A percentile compares a stretch with the other conserved stretches of the same genome.
These are phyloP conservation scores for Neurospora sp. DNA, from an alignment of 495 filamentous ascomycete species.

Conservation along the genomic window DNA sequence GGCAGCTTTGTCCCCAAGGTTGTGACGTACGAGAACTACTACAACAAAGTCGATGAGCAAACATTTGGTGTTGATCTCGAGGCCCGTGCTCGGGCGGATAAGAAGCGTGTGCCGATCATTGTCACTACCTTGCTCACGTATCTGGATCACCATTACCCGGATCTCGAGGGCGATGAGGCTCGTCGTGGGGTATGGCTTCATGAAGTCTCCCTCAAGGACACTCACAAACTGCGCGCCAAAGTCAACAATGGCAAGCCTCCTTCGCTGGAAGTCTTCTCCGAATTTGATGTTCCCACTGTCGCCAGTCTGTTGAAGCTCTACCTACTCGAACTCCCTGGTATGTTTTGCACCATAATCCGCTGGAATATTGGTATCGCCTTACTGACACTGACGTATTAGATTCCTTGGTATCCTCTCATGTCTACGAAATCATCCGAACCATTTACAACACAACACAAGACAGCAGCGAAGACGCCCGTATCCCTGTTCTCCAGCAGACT, in stretches of 20 bases:
- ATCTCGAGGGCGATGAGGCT: slow-evolving; percentile 94
- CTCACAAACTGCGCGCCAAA: slow-evolving; percentile 69
- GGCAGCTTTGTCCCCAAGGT: slow-evolving; percentile 85
- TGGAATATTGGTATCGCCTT: background rate
- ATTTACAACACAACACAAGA: slow-evolving; percentile 84
- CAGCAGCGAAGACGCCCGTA: slow-evolving; percentile 53
- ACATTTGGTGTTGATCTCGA: slow-evolving; percentile 97
- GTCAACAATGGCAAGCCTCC: slow-evolving; percentile 86
- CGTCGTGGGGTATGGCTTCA: slow-evolving; percentile 87
- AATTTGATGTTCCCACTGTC: slow-evolving; percentile 87
- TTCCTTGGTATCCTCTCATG: slow-evolving; percentile 93
- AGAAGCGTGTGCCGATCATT: slow-evolving; percentile 88
- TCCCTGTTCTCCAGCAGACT: slow-evolving; percentile 91
- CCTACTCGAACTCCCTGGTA: slow-evolving; percentile 89
- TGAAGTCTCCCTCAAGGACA: slow-evolving; percentile 77
- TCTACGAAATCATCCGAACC: slow-evolving; percentile 97
- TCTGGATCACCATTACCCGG: slow-evolving; percentile 91
- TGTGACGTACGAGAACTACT: slow-evolving; percentile 97
- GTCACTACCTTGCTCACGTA: slow-evolving; percentile 90
- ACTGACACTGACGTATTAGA: slow-evolving; percentile 41
- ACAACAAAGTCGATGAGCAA: slow-evolving; percentile 95
- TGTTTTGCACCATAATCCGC: slow-evolving; percentile 13
- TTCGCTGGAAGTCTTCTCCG: slow-evolving; percentile 61
- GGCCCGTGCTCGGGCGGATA: slow-evolving; percentile 80
- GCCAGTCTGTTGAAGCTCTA: slow-evolving; percentile 93